Conservation (phyloP, 495 filamentous ascomycete species). For the Tuber brumale region DNA sequence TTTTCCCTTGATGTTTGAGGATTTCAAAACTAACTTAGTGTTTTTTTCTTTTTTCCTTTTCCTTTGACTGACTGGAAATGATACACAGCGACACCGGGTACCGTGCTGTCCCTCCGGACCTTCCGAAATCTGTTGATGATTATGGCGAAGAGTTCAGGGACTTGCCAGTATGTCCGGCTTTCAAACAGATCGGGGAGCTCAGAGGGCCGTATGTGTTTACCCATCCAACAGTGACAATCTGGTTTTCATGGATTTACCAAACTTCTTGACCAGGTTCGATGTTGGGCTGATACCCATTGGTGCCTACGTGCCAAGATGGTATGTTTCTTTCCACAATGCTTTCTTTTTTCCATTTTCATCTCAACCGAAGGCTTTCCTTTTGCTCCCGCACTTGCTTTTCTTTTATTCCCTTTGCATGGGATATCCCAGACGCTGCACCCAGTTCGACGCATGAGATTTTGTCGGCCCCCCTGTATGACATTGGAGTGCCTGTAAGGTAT, state of each 20-base stretch:
- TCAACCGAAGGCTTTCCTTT: background rate
- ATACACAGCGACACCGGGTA: constrained; percentile 61
- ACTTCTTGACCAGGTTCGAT: constrained; percentile 56
- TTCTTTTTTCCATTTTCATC: constrained; percentile 12
- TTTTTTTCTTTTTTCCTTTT: background rate
- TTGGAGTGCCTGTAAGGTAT: constrained; percentile 22
- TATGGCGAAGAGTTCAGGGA: constrained; percentile 60
- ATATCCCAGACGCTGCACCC: constrained; percentile 24
- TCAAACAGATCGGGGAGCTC: constrained; percentile 73
- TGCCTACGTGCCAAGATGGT: constrained; percentile 72
- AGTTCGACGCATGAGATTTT: constrained; percentile 16
- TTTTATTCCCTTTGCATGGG: constrained; percentile 21
- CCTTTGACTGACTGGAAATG: background rate
- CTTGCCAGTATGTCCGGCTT: constrained; percentile 75
- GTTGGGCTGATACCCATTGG: constrained; percentile 92
- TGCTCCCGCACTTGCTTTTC: background rate
- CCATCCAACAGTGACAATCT: background rate
- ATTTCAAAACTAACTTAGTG: background rate
- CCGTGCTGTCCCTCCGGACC: constrained; percentile 63
- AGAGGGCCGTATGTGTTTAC: constrained; percentile 51
- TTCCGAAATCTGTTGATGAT: constrained; percentile 60
- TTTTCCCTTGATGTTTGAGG: background rate
- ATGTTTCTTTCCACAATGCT: constrained; percentile 22
- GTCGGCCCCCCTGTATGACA: background rate
- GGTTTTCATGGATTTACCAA: background rate